These are phyloP conservation scores for Elsinoe arachidis DNA, from an alignment of 2,329 filamentous ascomycete species.

Conservation along the genomic window DNA sequence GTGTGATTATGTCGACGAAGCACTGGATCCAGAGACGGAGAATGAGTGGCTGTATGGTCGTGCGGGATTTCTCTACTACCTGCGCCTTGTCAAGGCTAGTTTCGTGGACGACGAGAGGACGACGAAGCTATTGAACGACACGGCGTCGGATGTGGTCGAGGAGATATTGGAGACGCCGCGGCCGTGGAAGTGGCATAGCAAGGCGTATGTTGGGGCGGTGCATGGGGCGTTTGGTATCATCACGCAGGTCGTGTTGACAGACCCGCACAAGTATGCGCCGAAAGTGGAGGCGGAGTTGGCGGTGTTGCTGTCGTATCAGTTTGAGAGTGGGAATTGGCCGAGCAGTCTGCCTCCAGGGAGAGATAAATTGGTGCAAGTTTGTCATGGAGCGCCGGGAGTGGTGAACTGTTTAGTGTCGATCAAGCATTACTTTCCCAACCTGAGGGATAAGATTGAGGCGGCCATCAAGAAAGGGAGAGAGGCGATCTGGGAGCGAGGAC, in stretches of 20 bases:
- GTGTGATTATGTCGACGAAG: slow-evolving; percentile 43
- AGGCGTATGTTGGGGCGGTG: slow-evolving; percentile 55
- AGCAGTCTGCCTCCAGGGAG: slow-evolving; percentile 43
- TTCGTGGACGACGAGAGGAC: slow-evolving; percentile 43
- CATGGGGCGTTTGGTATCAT: slow-evolving; percentile 64
- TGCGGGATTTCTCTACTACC: slow-evolving; percentile 58
- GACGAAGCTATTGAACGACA: slow-evolving; percentile 44
- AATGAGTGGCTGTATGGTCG: slow-evolving; percentile 61
- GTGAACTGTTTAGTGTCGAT: slow-evolving; percentile 51
- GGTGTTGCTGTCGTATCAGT: slow-evolving; percentile 51
- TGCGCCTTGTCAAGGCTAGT: slow-evolving; percentile 53
- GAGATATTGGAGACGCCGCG: slow-evolving; percentile 48
- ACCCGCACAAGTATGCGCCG: slow-evolving; percentile 45
- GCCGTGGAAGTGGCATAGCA: slow-evolving; percentile 58
- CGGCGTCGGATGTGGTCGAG: slow-evolving; percentile 49
- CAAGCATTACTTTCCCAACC: slow-evolving; percentile 46
- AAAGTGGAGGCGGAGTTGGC: slow-evolving; percentile 46
- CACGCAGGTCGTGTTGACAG: slow-evolving; percentile 56
- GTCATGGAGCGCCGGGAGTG: slow-evolving; percentile 58
- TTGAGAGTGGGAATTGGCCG: slow-evolving; percentile 55
- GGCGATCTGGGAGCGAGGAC: slow-evolving; percentile 48
- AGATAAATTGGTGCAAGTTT: slow-evolving; percentile 53
- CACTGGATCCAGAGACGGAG: slow-evolving; percentile 37
- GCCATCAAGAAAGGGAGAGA: slow-evolving; percentile 45
- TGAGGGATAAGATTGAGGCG: slow-evolving; percentile 45